Evolutionary conservation across 2,329 filamentous ascomycete genomes (phyloP), one percentile per base, ranked within the genome.

Genomic region (Aspergillus ibericus): DNA sequence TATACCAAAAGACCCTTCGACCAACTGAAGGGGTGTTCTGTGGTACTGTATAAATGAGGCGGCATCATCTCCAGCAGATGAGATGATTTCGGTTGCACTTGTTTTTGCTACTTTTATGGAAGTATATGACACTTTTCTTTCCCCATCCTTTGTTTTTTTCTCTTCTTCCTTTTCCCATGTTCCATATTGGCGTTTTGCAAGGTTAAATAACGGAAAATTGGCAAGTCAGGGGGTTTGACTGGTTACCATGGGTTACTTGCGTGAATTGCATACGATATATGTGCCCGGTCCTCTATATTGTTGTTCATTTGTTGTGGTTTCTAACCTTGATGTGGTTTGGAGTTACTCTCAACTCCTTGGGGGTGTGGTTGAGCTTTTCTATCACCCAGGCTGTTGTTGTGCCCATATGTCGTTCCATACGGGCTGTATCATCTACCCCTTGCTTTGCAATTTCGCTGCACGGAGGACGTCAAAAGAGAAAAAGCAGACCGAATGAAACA

Each of bases 151-250:
- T 54, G 51, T 59, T 54, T 52, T 35, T 58, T 56, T 62, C 29
- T 44, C 34, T 35, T 47, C 29, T 54, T 51, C 55, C 53, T 36
- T 36, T 53, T 57, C 58, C 61, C 59, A 61, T 64, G 57, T 62
- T 65, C 53, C 60, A 62, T 55, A 64, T 62, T 56, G 64, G 66
- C 66, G 64, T 68, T 67, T 66, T 57, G 50, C 55, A 60, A 56
- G 63, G 60, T 65, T 62, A 59, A 54, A 65, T 61, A 40, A 62
- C 49, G 59, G 60, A 55, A 48, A 55, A 55, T 68, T 59, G 60
- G 59, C 61, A 64, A 51, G 59, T 58, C 56, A 58, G 59, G 47
- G 51, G 59, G 54, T 56, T 46, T 58, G 49, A 50, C 60, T 62
- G 59, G 60, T 58, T 62, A 38, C 46, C 51, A 63, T 55, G 55